Base-by-base conservation (phyloP, 2,329 filamentous ascomycete species). In the Monilinia fructicola region DNA sequence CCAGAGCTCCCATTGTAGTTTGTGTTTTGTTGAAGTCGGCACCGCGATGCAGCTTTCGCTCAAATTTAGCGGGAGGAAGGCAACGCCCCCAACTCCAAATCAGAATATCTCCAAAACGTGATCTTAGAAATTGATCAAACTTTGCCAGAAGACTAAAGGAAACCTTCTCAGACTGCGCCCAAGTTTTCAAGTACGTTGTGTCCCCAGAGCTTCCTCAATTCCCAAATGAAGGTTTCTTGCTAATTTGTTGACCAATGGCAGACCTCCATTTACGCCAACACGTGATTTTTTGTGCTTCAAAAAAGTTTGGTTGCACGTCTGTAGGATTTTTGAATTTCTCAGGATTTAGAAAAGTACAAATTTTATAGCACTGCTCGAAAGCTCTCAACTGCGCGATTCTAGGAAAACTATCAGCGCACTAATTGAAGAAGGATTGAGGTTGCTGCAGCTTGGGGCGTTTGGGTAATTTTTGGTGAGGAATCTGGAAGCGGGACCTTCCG, bases 361-460 rank as follows among this genome's bases (percentile, higher is more conserved):
- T 4, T 12, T 40, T 56, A 10, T 61, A 12, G 14, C 28, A 61
- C n/a, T 3, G 18, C 26, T 40, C 28, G 44, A 61, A 26, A 61
- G 58, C 44, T 50, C 58, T 50, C 44, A 38, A 50, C 50, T 26
- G 58, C 31, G 58, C 44, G 21, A 61, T 10, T 61, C n/a, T 50
- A 31, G 58, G 58, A 61, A 61, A 61, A 61, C 58, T 61, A 18
- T 61, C 44, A 18, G 31, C 35, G 35, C 26, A 12, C 44, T 23
- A 61, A 26, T 50, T 7, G 21, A 31, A 35, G 21, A 16, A 61
- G 31, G 10, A 61, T 35, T 61, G 18, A 9, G 4, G 21, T n/a
- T 61, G 58, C 31, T 55, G n/a, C 53, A 55, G 35, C 44, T 52
- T 9, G 46, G 9, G 58, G 46, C 44, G 58, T 50, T 61, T 61